These are phyloP conservation scores for Monilinia fructigena DNA, from an alignment of 2,329 filamentous ascomycete genomes.

Conservation along the genomic window DNA sequence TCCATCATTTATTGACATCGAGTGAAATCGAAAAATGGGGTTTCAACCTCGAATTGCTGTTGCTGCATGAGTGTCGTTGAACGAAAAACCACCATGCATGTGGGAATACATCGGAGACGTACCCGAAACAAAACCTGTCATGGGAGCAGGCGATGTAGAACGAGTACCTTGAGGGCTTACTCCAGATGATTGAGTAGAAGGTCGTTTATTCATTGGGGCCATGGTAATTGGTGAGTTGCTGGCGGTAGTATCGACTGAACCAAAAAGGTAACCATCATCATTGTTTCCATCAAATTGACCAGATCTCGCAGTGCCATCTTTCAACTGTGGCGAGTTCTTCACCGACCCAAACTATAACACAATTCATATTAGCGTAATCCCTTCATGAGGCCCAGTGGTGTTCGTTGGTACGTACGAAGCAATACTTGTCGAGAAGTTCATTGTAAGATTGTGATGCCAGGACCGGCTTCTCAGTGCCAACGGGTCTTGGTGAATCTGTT, in stretches of 20 bases:
- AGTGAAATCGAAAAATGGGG: neutral
- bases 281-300: constrained; percentile 47
- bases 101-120: constrained; percentile 44
- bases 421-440: constrained; percentile 98
- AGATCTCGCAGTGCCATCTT: constrained; percentile 48
- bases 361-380: constrained; percentile 44
- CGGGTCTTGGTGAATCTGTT: constrained; percentile 52
- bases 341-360: constrained; percentile 59
- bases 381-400: constrained; percentile 32
- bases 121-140: constrained; percentile 49
- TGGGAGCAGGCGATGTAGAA: constrained; percentile 48
- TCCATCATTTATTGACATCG: neutral
- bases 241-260: constrained; percentile 41
- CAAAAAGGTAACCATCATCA: constrained; percentile 42
- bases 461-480: constrained; percentile 60
- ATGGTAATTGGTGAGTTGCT: constrained; percentile 38
- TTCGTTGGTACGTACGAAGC: constrained; percentile 83
- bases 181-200: constrained; percentile 34
- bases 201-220: constrained; percentile 32
- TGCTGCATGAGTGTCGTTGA: constrained; percentile 41
- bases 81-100: constrained; percentile 38
- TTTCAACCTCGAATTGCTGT: constrained; percentile 42
- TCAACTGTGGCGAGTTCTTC: constrained; percentile 52
- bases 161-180: constrained; percentile 41
- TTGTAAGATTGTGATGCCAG: constrained; percentile 90